A percentile compares a stretch with the other conserved stretches of the same genome.
These are phyloP conservation scores for Spergularia bocconei DNA, from an alignment of 148 eudicot genomes.

Conservation along the genomic window DNA sequence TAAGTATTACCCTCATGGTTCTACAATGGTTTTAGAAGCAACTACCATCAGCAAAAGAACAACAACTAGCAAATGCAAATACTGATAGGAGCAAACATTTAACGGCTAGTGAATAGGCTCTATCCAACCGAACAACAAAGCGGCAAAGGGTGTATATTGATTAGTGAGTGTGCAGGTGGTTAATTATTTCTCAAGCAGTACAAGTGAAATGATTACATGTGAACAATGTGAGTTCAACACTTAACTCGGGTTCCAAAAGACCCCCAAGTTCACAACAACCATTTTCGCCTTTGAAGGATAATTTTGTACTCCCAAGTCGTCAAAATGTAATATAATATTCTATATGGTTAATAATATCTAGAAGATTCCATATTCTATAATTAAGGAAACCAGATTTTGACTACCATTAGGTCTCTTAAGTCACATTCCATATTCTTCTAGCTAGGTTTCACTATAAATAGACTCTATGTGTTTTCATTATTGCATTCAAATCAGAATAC, in stretches of 20 bases:
- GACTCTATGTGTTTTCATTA: not conserved
- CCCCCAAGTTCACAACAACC: not conserved
- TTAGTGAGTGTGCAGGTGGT: not conserved
- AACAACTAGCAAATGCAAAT: not conserved
- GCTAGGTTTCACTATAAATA: conserved; percentile 13
- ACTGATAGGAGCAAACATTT: not conserved
- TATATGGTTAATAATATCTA: not conserved
- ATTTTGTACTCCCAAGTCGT: not conserved
- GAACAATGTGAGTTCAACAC: too few species aligned
- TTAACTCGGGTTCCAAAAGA: not conserved
- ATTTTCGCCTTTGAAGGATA: not conserved
- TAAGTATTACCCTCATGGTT: not conserved
- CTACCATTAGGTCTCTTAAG: conserved; percentile 1
- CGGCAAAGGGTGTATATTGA: not conserved
- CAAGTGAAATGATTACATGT: too few species aligned
- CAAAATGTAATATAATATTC: not conserved
- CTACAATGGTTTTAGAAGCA: not conserved
- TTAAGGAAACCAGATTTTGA: conserved; percentile 9
- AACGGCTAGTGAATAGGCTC: not conserved
- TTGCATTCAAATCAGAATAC: too few species aligned
- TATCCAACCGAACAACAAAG: not conserved
- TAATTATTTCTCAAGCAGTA: not conserved
- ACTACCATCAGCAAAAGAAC: not conserved
- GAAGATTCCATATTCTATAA: not conserved
- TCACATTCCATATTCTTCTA: not conserved